These are phyloP conservation scores for Cajanus cajan DNA, from an alignment of 306 rosid species.

Conservation along the genomic window DNA sequence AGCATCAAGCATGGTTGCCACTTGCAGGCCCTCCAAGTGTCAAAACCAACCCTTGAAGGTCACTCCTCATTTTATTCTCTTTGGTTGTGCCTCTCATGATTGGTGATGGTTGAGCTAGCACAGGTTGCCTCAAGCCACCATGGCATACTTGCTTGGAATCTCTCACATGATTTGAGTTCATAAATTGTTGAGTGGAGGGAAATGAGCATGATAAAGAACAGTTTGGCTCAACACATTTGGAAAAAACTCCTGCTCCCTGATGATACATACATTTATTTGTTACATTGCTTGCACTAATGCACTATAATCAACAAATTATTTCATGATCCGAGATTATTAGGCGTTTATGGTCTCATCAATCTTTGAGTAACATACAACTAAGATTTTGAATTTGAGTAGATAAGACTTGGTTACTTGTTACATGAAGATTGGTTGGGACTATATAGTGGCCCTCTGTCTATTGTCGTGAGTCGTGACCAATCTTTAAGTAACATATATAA, in stretches of 20 bases:
- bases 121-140: constrained; percentile 33
- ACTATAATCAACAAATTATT: background rate
- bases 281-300: background rate
- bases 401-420: no score
- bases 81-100: constrained; percentile 41
- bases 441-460: no score
- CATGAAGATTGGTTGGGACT: no score
- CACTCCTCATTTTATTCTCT: constrained; percentile 66
- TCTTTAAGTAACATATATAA: no score
- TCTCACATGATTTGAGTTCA: constrained; percentile 39
- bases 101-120: constrained; percentile 38
- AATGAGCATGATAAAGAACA: constrained; percentile 20
- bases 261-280: background rate
- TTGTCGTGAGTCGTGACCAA: no score
- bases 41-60: constrained; percentile 75
- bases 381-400: no score
- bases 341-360: no score
- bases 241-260: constrained; percentile 57
- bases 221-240: constrained; percentile 42
- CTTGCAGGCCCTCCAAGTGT: constrained; percentile 87
- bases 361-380: no score
- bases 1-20: constrained; percentile 40
- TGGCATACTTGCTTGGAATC: constrained; percentile 39
- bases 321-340: no score
- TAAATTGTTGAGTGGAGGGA: constrained; percentile 35